Conservation (phyloP, 345 rosid species). For the Acer yangbiense region DNA sequence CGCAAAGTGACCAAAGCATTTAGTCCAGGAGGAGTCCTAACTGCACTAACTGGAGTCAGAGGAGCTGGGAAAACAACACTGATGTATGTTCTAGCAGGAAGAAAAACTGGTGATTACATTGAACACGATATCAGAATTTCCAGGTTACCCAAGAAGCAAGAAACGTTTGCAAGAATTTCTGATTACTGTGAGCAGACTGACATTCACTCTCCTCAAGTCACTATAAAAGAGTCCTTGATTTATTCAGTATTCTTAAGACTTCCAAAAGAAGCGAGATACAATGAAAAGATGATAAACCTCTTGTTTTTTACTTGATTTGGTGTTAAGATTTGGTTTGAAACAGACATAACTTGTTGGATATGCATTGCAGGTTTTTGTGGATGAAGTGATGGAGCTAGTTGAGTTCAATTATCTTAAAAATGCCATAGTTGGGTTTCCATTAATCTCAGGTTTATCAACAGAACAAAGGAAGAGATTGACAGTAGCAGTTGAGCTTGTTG, state of each 20-base stretch:
- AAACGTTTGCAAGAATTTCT: slow-evolving; percentile 5
- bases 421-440: too few species aligned
- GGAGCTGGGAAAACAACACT: slow-evolving; percentile 50
- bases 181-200: slow-evolving; percentile 17
- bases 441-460: too few species aligned
- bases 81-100: slow-evolving; percentile 43
- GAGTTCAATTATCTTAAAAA: slow-evolving; percentile 14
- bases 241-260: background rate
- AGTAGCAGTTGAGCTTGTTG: too few species aligned
- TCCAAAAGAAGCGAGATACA: background rate
- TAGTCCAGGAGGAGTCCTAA: slow-evolving; percentile 43
- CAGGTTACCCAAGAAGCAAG: slow-evolving; percentile 34
- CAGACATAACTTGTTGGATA: background rate
- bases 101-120: slow-evolving; percentile 38
- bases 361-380: slow-evolving; percentile 46
- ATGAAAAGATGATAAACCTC: background rate
- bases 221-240: slow-evolving; percentile 12
- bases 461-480: too few species aligned
- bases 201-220: slow-evolving; percentile 13
- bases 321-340: too few species aligned
- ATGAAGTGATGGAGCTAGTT: slow-evolving; percentile 53
- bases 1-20: slow-evolving; percentile 32
- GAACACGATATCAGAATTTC: slow-evolving; percentile 38
- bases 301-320: background rate
- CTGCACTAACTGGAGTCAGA: slow-evolving; percentile 42